These are phyloP conservation scores for Betula pendula DNA, from an alignment of 306 rosid species.

Conservation along the genomic window DNA sequence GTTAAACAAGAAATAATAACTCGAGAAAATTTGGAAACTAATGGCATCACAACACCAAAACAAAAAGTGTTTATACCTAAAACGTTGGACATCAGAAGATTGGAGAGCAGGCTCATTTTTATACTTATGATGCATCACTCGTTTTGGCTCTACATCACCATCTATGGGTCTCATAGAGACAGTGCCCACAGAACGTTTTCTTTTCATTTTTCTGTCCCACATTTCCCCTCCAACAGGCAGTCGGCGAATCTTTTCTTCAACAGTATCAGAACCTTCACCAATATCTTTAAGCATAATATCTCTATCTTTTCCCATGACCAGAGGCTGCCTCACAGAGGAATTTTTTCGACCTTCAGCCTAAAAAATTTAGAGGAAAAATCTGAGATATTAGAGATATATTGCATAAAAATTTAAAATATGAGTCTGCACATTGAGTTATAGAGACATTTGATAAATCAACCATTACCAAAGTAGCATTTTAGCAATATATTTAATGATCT, in stretches of 20 bases:
- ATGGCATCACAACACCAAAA: constrained; percentile 20
- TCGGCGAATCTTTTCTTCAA: constrained; percentile 72
- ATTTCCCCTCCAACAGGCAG: constrained; percentile 73
- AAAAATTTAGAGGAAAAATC: constrained; percentile 19
- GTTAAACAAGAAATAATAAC: background rate
- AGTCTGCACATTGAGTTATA: background rate
- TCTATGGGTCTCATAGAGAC: constrained; percentile 57
- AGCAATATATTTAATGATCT: background rate
- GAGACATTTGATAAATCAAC: background rate
- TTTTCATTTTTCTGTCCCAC: constrained; percentile 76
- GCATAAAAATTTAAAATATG: background rate
- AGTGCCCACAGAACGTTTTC: constrained; percentile 69
- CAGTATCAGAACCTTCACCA: constrained; percentile 61
- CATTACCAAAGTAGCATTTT: background rate
- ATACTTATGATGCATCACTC: constrained; percentile 57
- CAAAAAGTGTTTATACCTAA: constrained; percentile 52
- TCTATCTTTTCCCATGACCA: constrained; percentile 59
- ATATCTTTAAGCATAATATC: constrained; percentile 54
- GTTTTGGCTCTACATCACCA: constrained; percentile 67
- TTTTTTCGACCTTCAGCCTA: constrained; percentile 69
- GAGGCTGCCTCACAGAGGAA: constrained; percentile 52
- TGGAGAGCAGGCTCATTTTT: constrained; percentile 53
- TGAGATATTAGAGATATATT: background rate
- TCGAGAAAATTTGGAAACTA: constrained; percentile 9
- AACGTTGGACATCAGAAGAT: constrained; percentile 59